phyloP scores from a whole-genome alignment of 2,329 filamentous ascomycete genomes.

The Zalaria sp. region DNA sequence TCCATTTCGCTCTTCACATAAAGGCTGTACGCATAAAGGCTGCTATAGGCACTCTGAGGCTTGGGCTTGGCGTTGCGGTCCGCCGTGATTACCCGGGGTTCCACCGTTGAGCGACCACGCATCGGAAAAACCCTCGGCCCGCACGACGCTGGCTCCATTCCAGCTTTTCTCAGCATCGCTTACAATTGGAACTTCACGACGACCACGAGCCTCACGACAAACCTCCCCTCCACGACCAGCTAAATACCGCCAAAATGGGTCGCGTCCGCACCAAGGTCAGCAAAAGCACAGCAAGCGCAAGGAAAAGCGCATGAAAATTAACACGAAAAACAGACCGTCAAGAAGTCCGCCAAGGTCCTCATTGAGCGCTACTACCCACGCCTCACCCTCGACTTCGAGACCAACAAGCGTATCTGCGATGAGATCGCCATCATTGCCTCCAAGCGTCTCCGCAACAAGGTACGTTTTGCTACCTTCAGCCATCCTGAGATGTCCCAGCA shows the following conservation, averaged over 20 bases:
- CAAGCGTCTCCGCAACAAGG: conserved; percentile 99
- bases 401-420: conserved; percentile 99
- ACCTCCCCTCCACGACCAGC: conserved; percentile 4
- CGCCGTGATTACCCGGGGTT: too few relatives aligned
- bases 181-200: too few relatives aligned
- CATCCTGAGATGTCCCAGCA: too few relatives aligned
- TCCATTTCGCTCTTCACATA: too few relatives aligned
- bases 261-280: conserved; percentile 37
- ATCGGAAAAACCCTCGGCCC: too few relatives aligned
- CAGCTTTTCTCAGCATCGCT: too few relatives aligned
- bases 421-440: conserved; percentile 98
- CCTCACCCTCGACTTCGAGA: conserved; percentile 99
- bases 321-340: conserved; percentile 41
- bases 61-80: too few relatives aligned
- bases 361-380: conserved; percentile 94
- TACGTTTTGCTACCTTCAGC: conserved; percentile 22
- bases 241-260: conserved; percentile 34
- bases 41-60: too few relatives aligned
- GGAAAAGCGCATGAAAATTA: neutral
- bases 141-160: too few relatives aligned
- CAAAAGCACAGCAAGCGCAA: neutral
- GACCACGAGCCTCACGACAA: too few relatives aligned
- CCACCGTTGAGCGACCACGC: too few relatives aligned
- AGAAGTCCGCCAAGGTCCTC: conserved; percentile 96
- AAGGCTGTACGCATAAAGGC: too few relatives aligned